Base-by-base conservation (phyloP, 805 yeast genomes). In the Starmerella etchellsii region DNA sequence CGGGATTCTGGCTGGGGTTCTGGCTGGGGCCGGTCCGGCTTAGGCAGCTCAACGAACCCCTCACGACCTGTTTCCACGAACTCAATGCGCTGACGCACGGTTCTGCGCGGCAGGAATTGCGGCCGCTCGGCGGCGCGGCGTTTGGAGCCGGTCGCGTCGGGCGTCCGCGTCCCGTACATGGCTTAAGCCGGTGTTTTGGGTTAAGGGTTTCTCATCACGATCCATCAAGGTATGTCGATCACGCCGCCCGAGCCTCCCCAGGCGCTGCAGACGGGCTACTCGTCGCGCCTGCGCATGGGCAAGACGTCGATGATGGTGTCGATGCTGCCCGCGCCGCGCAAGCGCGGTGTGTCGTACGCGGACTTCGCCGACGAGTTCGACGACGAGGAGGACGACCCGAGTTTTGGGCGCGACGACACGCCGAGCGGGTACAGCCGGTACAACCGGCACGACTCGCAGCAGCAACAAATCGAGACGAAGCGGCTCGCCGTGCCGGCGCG, bases 311-410 rank as follows among this genome's bases (percentile, higher is more conserved):
- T 87, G 25, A 73, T 78, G 50, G 69, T 79, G 28, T 71, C 83
- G 2, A 79, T 84, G 1, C 77, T 80, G 20, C 81, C 83, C 2
- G 74, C 85, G n/a, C 49, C 53, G 3, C 70, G 96, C 49, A 84
- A 83, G 57, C 67, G 95, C 51, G 76, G 82, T 10, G 70, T 71
- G 29, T 82, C 81, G 56, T 85, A 85, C 55, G 91, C 95, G 0
- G 95, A 84, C 56, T 69, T 74, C 44, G 94, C 82, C 47, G 74
- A 72, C 37, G 76, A 76, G 48, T 70, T 71, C 44, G 73, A 69
- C 43, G 73, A 68, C 25, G 74, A 69, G 39, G 72, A 63, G 27
- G 65, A 61, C 19, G 64, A 55, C 28, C 51, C 50, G 28, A 62
- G 38, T 57, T 57, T 36, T 41, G 51, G 53, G 5, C 32, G 48